phyloP scores from a whole-genome alignment of 2,329 filamentous ascomycete genomes.

The Mariannaea elegans region DNA sequence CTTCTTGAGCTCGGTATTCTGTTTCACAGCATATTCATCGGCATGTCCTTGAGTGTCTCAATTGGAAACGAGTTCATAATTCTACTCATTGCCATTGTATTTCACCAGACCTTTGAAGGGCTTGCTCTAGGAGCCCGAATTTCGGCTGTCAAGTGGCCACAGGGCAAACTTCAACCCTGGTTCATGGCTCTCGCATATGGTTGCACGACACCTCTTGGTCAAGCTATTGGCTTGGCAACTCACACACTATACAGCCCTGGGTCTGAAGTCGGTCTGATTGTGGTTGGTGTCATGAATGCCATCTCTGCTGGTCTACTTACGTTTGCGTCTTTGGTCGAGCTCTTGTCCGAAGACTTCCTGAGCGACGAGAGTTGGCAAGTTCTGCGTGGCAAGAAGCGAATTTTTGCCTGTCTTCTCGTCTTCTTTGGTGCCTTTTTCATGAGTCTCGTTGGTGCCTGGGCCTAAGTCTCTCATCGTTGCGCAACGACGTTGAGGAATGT shows the following conservation, averaged over 20 bases:
- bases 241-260: conserved; percentile 75
- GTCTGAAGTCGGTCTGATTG: conserved; percentile 71
- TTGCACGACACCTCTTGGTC: conserved; percentile 73
- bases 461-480: too few species aligned
- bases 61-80: conserved; percentile 80
- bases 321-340: conserved; percentile 76
- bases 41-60: conserved; percentile 83
- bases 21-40: conserved; percentile 76
- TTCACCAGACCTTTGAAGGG: conserved; percentile 71
- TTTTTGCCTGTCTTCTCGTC: conserved; percentile 65
- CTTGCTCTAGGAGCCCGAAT: conserved; percentile 73
- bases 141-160: conserved; percentile 59
- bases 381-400: conserved; percentile 61
- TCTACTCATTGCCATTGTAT: conserved; percentile 80
- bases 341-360: conserved; percentile 76
- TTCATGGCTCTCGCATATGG: conserved; percentile 67
- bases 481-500: too few species aligned
- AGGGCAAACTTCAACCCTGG: conserved; percentile 58
- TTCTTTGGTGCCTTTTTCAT: conserved; percentile 68
- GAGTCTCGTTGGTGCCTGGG: conserved; percentile 72
- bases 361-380: conserved; percentile 69
- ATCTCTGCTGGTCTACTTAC: conserved; percentile 76
- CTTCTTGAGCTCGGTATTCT: conserved; percentile 80
- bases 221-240: conserved; percentile 75
- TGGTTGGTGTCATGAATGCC: conserved; percentile 79